These are phyloP conservation scores for California macrophylla DNA, from an alignment of 441 rosid species.

Conservation along the genomic window DNA sequence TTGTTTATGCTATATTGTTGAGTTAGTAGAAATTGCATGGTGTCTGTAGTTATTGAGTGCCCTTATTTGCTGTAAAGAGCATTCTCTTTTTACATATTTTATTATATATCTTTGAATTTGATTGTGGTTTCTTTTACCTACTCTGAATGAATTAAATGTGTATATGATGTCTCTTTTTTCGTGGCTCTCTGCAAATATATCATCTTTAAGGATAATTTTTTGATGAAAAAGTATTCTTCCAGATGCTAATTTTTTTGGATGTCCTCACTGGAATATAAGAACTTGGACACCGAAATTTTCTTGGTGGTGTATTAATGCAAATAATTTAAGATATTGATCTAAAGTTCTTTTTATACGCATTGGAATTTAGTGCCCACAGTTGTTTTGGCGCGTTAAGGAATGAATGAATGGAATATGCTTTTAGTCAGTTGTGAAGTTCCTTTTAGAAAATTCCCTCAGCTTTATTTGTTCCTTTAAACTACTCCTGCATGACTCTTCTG, in stretches of 20 bases:
- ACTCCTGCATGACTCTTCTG: background rate
- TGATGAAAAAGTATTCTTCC: background rate
- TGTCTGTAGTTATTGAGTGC: background rate
- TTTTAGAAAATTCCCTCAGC: constrained; percentile 11
- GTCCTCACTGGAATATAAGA: background rate
- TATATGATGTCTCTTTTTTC: background rate
- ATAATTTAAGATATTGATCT: background rate
- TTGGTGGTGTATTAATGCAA: background rate
- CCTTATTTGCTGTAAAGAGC: background rate
- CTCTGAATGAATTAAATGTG: background rate
- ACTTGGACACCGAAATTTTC: background rate
- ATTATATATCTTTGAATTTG: background rate
- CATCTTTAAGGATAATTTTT: background rate
- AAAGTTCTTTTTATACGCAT: background rate
- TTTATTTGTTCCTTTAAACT: background rate
- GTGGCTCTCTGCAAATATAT: background rate
- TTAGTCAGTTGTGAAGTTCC: constrained; percentile 3
- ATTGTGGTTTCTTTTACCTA: background rate
- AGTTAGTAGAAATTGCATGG: constrained; percentile 2
- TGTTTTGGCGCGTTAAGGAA: background rate
- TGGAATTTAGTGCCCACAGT: background rate
- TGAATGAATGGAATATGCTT: constrained; percentile 12
- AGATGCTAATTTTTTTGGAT: background rate
- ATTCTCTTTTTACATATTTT: background rate
- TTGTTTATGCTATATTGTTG: background rate